phyloP scores from a whole-genome alignment of 116 monocot genomes.

The Posidonia oceanica region DNA sequence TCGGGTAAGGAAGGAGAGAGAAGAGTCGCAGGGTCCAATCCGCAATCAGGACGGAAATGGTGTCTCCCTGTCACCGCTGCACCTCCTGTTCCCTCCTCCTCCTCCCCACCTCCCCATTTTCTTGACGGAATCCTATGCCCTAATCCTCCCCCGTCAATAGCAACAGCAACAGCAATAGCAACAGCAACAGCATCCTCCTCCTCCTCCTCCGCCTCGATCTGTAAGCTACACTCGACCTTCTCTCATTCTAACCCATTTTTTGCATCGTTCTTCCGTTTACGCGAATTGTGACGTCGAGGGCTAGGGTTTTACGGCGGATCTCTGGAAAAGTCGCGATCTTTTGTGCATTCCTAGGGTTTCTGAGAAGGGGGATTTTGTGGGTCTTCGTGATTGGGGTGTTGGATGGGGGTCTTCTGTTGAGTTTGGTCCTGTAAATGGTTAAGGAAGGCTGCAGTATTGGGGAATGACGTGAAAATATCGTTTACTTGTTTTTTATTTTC shows the following conservation, averaged over 20 bases:
- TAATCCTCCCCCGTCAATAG: neutral
- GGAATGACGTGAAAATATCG: slow-evolving; percentile 1
- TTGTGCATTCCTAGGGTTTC: neutral
- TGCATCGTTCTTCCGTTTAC: neutral
- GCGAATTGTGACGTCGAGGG: neutral
- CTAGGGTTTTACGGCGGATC: slow-evolving; percentile 2
- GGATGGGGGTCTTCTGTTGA: too few species aligned
- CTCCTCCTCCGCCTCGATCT: neutral
- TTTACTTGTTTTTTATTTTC: neutral
- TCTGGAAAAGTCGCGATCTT: neutral
- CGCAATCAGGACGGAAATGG: too few species aligned
- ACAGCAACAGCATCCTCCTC: neutral
- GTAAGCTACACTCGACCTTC: neutral
- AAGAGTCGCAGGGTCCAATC: too few species aligned
- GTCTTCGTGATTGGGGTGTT: neutral
- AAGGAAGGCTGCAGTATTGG: neutral
- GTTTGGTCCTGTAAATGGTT: too few species aligned
- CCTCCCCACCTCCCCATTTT: too few species aligned
- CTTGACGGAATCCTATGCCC: too few species aligned
- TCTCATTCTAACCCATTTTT: neutral
- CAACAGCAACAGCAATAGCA: slow-evolving; percentile 1
- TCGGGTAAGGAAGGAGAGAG: too few species aligned
- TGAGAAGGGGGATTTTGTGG: neutral
- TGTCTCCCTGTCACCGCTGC: too few species aligned
- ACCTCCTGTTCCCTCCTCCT: too few species aligned